Percentiles rank a stretch among this genome's conserved stretches.
Evolutionary conservation across 192 early-diverging fungal genomes (phyloP).

Genomic region (Coemansia sp.): DNA sequence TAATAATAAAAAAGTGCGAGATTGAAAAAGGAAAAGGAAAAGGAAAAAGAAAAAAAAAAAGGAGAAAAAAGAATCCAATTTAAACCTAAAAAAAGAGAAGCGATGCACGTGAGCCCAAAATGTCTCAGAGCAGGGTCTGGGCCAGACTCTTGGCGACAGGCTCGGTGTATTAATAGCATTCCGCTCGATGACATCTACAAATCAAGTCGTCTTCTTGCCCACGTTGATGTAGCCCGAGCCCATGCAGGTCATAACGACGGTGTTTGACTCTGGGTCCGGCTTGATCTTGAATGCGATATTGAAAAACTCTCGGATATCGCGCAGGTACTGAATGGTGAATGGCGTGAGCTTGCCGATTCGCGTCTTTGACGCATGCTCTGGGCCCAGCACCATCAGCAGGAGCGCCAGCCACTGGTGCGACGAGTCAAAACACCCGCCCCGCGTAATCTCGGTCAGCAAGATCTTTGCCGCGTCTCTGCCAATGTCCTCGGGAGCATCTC

Average conservation of each 20-base stretch:
- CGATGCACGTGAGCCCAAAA: not conserved
- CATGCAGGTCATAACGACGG: constrained; percentile 79
- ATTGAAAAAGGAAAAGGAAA: not conserved
- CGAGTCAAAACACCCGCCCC: constrained; percentile 90
- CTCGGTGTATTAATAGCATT: too few species aligned
- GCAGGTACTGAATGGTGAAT: constrained; percentile 89
- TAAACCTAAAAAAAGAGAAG: not conserved
- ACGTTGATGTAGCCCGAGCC: constrained; percentile 89
- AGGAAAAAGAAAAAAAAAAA: constrained; percentile 6
- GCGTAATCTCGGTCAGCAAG: constrained; percentile 80
- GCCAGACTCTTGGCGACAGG: too few species aligned
- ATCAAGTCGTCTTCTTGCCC: constrained; percentile 74
- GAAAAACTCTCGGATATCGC: constrained; percentile 88
- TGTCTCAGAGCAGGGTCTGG: too few species aligned
- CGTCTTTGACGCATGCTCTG: constrained; percentile 92
- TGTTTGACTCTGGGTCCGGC: constrained; percentile 67
- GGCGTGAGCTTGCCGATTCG: constrained; percentile 80
- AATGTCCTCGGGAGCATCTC: constrained; percentile 88
- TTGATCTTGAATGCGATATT: constrained; percentile 90
- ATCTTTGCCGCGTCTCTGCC: constrained; percentile 71
- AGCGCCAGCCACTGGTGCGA: constrained; percentile 83
- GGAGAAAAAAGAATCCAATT: not conserved
- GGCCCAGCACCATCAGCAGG: constrained; percentile 80
- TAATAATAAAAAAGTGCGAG: constrained; percentile 7
- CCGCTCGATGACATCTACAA: not conserved